Base-by-base conservation (phyloP, 257 asterid genomes). In the Coffea eugenioides region DNA sequence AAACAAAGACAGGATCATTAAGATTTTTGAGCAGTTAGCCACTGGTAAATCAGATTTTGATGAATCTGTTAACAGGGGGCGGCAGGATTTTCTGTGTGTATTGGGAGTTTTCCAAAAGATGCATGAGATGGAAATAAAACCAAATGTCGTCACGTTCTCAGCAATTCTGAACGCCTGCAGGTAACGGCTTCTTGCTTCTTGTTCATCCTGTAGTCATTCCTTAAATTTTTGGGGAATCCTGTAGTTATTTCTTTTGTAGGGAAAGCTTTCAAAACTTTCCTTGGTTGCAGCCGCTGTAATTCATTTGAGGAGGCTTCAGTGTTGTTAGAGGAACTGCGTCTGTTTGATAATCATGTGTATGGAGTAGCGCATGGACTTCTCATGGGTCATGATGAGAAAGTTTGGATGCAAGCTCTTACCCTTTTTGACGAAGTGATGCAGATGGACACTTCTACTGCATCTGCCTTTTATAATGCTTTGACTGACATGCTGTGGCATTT, bases 351-450 rank as follows among this genome's bases (percentile, higher is more conserved):
- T 83, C 97, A 90, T 72, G 93, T 95, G 25, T 93, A 95, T 76
- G 97, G 99, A 78, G 98, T 93, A 83, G 99, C 98, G 3, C 93
- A 92, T 65, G 99, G 99, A 56, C 98, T 95, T 82, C 97, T 95
- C 77, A 91, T 89, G 97, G 98, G 97, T 20, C 80, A 69, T 71
- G 83, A 83, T 69, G 92, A 90, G 71, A 82, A 70, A 45, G 91
- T 93, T 57, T 95, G 99, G 99, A 71, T 84, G 39, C 93, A 87
- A 85, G 99, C 98, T 76, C 82, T 91, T 49, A 87, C 86, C 76
- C 96, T 95, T 77, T 93, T 95, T 68, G 91, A 95, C 77, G 96
- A 91, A 76, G 97, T 95, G 89, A 93, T 92, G 83, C 90, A 88
- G 78, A 93, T 95, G 98, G 99, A 93, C 83, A 78, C 95, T 80